phyloP scores from a whole-genome alignment of 192 early-diverging fungal genomes.

The Piromyces sp. region DNA sequence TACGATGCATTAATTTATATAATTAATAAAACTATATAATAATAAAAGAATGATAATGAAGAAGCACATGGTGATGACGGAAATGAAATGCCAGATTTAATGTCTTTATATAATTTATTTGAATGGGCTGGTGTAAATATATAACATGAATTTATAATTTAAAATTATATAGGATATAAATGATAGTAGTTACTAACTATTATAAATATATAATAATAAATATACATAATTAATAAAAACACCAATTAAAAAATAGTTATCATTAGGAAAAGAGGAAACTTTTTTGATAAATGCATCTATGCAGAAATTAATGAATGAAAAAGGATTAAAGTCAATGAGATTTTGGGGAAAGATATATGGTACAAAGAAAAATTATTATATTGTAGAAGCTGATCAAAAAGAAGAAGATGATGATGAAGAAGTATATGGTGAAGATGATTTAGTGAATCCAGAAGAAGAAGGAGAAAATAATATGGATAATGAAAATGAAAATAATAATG shows the following conservation, averaged over 20 bases:
- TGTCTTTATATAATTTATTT: constrained; percentile 32
- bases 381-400: constrained; percentile 31
- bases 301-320: constrained; percentile 22
- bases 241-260: constrained; percentile 10
- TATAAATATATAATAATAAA: too few relatives aligned
- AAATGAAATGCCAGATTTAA: constrained; percentile 39
- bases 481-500: constrained; percentile 5
- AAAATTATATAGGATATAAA: too few relatives aligned
- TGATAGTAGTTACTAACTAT: too few relatives aligned
- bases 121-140: constrained; percentile 38
- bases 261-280: constrained; percentile 32
- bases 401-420: constrained; percentile 31
- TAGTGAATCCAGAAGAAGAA: constrained; percentile 17
- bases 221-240: too few relatives aligned
- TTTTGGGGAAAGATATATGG: constrained; percentile 37
- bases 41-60: background rate
- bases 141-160: too few relatives aligned
- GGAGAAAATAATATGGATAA: background rate
- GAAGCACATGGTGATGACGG: constrained; percentile 12
- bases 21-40: background rate
- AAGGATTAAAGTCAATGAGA: constrained; percentile 32
- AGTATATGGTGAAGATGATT: constrained; percentile 4
- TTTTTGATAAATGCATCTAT: constrained; percentile 34
- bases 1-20: too few relatives aligned
- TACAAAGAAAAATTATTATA: constrained; percentile 18